Evolutionary conservation across 805 yeast species (phyloP), one percentile per base, ranked within the genome.

Genomic region (Starmerella bombicola): DNA sequence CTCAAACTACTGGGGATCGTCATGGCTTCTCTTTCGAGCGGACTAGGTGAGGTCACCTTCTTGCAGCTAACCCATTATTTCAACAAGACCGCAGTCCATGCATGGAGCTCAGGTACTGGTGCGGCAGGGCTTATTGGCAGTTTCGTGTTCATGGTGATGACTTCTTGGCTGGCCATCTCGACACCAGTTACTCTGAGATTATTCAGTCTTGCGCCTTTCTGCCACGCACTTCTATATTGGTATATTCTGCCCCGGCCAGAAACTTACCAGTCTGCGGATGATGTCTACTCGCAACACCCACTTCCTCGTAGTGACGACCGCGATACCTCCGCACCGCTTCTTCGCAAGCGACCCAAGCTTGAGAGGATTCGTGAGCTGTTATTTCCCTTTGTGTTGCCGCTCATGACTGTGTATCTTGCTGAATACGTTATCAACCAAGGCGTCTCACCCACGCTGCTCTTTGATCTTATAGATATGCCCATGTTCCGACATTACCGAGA

Each of bases 21-120:
- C 4, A 54, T 86, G 49, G 95, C 96, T 0, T 82, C 95, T 1
- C 49, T 74, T 3, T 77, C 93, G 15, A 78, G 94, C 0, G 97
- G 97, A 0, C 61, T 86, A 19, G 98, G 98, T 0, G 98, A 88
- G 56, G 65, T 81, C 5, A 82, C 95, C 0, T 88, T 88, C 50
- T 61, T 88, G 32, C 94, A 82, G 57, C 62, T 88, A 58, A 83
- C 95, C 1, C 95, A 86, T 55, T 78, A 66, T 52, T 84, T 75
- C 57, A 69, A 66, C 16, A 66, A 67, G 15, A 50, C 56, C n/a
- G 66, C 93, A 3, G 64, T 88, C 34, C 74, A 78, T 37, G 96
- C 93, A 0, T 88, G 93, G 74, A 80, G 94, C 17, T 73, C 85
- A 6, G 98, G 98, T 1, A 88, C 97, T 0, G 97, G 98, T 3